Percentiles rank a stretch among this genome's conserved stretches.
These are phyloP conservation scores for Sporothrix brasiliensis DNA, from an alignment of 2,329 filamentous ascomycete species.

Conservation along the genomic window DNA sequence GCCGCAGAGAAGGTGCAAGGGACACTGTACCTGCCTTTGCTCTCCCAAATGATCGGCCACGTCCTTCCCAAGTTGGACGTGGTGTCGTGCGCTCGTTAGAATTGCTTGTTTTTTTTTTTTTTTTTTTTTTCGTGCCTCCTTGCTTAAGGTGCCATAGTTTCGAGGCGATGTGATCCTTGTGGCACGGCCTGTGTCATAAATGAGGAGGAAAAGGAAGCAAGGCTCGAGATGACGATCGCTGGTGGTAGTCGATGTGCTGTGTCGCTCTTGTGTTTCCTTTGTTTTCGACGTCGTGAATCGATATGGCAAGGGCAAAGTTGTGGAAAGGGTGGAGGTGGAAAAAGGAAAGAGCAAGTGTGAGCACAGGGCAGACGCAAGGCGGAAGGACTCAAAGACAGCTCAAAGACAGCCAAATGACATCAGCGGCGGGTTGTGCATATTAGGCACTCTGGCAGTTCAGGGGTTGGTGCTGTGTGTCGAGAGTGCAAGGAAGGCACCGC, in stretches of 20 bases:
- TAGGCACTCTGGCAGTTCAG: slow-evolving; percentile 5
- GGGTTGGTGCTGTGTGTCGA: not conserved
- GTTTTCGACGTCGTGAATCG: not conserved
- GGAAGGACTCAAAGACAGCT: not conserved
- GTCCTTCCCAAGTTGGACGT: slow-evolving; percentile 21
- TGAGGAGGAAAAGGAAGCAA: not conserved
- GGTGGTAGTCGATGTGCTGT: not conserved
- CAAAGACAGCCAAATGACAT: slow-evolving; percentile 15
- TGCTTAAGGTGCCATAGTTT: slow-evolving; percentile 11
- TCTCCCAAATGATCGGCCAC: slow-evolving; percentile 5
- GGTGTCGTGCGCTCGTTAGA: not conserved
- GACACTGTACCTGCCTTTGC: not conserved
- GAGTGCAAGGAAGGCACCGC: not conserved
- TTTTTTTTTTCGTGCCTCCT: not conserved
- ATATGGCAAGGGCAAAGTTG: not conserved
- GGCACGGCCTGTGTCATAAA: not conserved
- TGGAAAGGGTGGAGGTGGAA: not conserved
- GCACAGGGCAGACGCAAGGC: not conserved
- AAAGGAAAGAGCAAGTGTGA: slow-evolving; percentile 11
- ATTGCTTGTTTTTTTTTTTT: not conserved
- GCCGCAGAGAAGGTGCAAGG: not conserved
- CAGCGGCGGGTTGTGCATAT: slow-evolving; percentile 23
- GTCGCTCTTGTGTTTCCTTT: not conserved
- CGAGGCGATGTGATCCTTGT: not conserved
- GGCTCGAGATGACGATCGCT: slow-evolving; percentile 2